Percentiles rank a stretch among this genome's conserved stretches.
These are phyloP conservation scores for Cicer arietinum DNA, from an alignment of 306 rosid species.

Conservation along the genomic window DNA sequence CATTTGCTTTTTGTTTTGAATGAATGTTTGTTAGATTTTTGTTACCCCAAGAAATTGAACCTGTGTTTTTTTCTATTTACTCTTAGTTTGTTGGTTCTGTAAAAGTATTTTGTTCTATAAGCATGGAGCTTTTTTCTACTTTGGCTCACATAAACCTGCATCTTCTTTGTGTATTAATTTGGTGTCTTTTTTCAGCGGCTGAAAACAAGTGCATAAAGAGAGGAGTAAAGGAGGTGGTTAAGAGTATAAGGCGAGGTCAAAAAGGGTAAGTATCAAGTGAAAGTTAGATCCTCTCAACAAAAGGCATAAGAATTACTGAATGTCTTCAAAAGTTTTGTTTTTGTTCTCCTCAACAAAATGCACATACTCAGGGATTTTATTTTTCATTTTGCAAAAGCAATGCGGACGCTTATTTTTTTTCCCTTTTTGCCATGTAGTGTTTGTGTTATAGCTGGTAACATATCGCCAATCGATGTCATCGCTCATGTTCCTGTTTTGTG, in stretches of 20 bases:
- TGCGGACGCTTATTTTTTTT: background rate
- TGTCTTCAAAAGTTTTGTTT: background rate
- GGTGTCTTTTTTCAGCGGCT: constrained; percentile 61
- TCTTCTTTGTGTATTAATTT: background rate
- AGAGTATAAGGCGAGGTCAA: constrained; percentile 85
- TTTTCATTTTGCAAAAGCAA: background rate
- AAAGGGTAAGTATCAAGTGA: constrained; percentile 67
- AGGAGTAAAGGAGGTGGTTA: constrained; percentile 96
- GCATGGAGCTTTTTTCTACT: background rate
- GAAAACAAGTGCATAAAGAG: constrained; percentile 89
- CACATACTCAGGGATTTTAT: background rate
- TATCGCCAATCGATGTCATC: constrained; percentile 93
- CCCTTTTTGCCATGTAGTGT: constrained; percentile 54
- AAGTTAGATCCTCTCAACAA: background rate
- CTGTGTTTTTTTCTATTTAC: too few species aligned
- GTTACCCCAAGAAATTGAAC: too few species aligned
- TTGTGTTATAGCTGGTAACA: constrained; percentile 93
- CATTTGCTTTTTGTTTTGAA: too few species aligned
- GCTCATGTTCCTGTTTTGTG: constrained; percentile 91
- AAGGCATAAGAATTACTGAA: background rate
- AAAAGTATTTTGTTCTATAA: background rate
- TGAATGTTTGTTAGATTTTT: too few species aligned
- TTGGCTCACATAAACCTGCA: background rate
- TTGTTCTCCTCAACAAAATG: background rate
- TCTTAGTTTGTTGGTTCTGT: background rate